Evolutionary conservation across 2,329 filamentous ascomycete species (phyloP), one percentile per base, ranked within the genome.

Genomic region (Venturia oleaginea): DNA sequence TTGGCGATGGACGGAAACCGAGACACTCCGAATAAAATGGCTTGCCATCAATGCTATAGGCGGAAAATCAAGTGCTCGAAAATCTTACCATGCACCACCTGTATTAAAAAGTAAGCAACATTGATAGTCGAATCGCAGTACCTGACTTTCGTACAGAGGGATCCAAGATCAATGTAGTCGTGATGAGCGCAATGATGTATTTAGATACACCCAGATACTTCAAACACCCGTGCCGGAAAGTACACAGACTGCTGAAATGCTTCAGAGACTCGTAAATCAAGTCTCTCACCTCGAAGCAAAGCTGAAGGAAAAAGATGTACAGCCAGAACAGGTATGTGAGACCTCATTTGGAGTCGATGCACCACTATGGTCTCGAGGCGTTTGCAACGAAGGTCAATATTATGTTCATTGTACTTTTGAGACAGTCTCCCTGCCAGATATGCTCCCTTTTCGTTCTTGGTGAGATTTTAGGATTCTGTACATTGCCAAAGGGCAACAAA

Each of bases 1-100:
- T 57, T 32, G 46, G 11, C 24, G 13, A 27, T 27, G 46, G 46
- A 51, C 24, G 22, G 43, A 22, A 24, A 48, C 11, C n/a, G 43
- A 24, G 43, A 48, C 17, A 32, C 48, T 32, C 24, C 48, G 27
- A 30, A 24, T 5, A 55, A 55, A 30, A 55, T 17, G 61, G 59
- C 61, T 54, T 75, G 73, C 63, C 68, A 68, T 4, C 69, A 70
- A 59, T 75, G 73, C 66, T 68, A 72, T 37, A 66, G 70, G 27
- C 69, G 71, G 43, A 75, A 75, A 64, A 71, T 74, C 48, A 74
- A 76, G 67, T 79, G 76, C 65, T 75, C 77, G 64, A 79, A 77
- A 67, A 70, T 71, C 3, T 69, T 78, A 3, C 76, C 76, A 37
- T 78, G 76, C 68, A 70, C 70, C 54, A 77, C 76, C 63, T 79